A percentile compares a stretch with the other conserved stretches of the same genome.
phyloP scores from a whole-genome alignment of 805 yeast genomes.

The Kazachstania taianensis region DNA sequence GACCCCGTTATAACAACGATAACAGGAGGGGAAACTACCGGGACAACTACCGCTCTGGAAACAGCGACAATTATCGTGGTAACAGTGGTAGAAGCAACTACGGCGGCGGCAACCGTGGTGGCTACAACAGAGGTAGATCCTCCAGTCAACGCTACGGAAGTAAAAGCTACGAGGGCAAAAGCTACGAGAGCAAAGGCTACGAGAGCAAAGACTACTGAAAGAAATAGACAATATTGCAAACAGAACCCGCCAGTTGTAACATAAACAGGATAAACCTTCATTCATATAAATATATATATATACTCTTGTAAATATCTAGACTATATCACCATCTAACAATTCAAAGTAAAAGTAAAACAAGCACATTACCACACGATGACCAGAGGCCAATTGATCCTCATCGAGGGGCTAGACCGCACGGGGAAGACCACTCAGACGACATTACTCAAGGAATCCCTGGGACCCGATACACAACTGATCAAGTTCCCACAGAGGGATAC shows the following conservation, averaged over 20 bases:
- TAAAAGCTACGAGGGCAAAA: neutral
- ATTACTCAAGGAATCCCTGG: conserved; percentile 28
- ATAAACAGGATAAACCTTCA: too few species aligned
- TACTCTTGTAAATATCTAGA: neutral
- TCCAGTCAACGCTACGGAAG: too few species aligned
- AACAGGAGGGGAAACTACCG: conserved; percentile 1
- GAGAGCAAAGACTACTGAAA: too few species aligned
- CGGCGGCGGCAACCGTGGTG: neutral
- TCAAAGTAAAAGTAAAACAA: neutral
- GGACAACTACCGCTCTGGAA: neutral
- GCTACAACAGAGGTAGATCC: too few species aligned
- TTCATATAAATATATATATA: too few species aligned
- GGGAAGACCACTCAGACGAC: conserved; percentile 85
- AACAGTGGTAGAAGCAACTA: neutral
- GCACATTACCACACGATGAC: conserved; percentile 6
- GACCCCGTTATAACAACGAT: neutral
- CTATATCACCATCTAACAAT: neutral
- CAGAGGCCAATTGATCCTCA: conserved; percentile 66
- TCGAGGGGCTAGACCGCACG: conserved; percentile 91
- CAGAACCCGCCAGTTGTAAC: too few species aligned
- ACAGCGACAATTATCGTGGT: neutral
- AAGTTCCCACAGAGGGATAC: conserved; percentile 90
- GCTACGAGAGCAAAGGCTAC: too few species aligned
- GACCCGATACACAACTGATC: conserved; percentile 35
- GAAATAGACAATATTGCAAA: too few species aligned